Evolutionary conservation across 345 rosid species (phyloP).

Genomic region (Hibiscus syriacus): DNA sequence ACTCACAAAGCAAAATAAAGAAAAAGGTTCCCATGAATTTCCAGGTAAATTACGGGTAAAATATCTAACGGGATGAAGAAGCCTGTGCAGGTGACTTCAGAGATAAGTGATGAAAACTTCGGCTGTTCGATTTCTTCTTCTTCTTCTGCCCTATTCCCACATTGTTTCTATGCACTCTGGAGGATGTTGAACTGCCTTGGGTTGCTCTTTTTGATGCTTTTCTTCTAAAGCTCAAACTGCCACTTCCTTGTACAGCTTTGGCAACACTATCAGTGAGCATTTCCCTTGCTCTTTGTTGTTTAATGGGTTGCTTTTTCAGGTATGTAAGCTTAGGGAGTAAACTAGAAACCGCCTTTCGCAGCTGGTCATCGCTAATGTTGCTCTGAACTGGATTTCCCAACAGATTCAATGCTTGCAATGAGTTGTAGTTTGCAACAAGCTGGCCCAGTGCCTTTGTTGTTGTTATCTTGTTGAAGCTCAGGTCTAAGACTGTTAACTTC

Average conservation of each 20-base stretch:
- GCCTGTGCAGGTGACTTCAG: constrained; percentile 23
- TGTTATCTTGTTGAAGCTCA: constrained; percentile 92
- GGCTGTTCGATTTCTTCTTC: constrained; percentile 30
- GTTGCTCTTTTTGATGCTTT: constrained; percentile 28
- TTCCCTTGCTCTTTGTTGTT: constrained; percentile 70
- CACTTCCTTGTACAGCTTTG: constrained; percentile 60
- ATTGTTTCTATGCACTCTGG: constrained; percentile 24
- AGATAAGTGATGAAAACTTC: constrained; percentile 21
- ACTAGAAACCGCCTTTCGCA: constrained; percentile 59
- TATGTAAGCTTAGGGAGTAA: constrained; percentile 77
- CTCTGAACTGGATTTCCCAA: constrained; percentile 78
- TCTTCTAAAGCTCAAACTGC: constrained; percentile 30
- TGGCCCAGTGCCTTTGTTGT: constrained; percentile 80
- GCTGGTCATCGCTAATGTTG: constrained; percentile 72
- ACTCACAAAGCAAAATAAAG: neutral
- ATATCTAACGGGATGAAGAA: constrained; percentile 19
- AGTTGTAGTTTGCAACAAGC: constrained; percentile 82
- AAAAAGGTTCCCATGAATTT: neutral
- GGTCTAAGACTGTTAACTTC: constrained; percentile 76
- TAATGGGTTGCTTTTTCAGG: constrained; percentile 75
- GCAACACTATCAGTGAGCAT: constrained; percentile 65
- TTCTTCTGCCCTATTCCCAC: constrained; percentile 19
- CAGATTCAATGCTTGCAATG: constrained; percentile 69
- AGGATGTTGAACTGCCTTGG: constrained; percentile 23
- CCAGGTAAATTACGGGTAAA: too few species aligned